Base-by-base conservation (phyloP, 805 yeast species). In the Wickerhamomyces bisporus region DNA sequence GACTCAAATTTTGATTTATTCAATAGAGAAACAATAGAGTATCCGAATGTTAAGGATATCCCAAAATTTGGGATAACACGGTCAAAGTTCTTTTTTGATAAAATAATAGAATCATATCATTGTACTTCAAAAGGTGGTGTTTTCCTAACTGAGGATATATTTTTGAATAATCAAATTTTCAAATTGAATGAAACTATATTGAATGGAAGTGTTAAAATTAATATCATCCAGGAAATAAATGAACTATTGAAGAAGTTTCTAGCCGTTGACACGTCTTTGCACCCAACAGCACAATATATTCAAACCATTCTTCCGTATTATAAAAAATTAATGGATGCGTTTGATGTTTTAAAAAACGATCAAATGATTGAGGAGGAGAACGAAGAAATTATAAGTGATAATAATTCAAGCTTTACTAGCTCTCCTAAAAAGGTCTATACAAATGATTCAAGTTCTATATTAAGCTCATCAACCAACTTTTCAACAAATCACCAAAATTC, bases 321-420 rank as follows among this genome's bases (percentile, higher is more conserved):
- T 27, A 41, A 42, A 13, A 52, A 48, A 30, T 30, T 54, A 9
- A 45, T 52, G 49, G 46, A 44, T 33, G 58, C 58, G 6, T 54
- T 51, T 36, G 54, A 51, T 7, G 39, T 48, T 4, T 37, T 52
- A 27, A 38, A 39, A 12, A 20, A 16, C 3, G 30, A 38, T 4
- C 28, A 24, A 0, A 38, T 35, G 6, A 41, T 34, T 16, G 35
- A 37, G n/a, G n/a, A n/a, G n/a, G n/a, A n/a, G 2, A 26, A 31
- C 19, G 38, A 38, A 6, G 32, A 32, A 16, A 9, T 12, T 6
- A 30, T 38, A 6, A 35, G 30, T 18, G 21, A 32, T 4, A 14
- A 33, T 7, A 23, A 36, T 14, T 27, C 40, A 17, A 6, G 6
- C 9, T 14, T 29, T n/a, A 13, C 24, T 16, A 10, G 11, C 19